Percentiles rank a stretch among this genome's conserved stretches.
phyloP scores from a whole-genome alignment of 1,284 basidiomycete genomes.

The Tetrapyrgos nigripes region DNA sequence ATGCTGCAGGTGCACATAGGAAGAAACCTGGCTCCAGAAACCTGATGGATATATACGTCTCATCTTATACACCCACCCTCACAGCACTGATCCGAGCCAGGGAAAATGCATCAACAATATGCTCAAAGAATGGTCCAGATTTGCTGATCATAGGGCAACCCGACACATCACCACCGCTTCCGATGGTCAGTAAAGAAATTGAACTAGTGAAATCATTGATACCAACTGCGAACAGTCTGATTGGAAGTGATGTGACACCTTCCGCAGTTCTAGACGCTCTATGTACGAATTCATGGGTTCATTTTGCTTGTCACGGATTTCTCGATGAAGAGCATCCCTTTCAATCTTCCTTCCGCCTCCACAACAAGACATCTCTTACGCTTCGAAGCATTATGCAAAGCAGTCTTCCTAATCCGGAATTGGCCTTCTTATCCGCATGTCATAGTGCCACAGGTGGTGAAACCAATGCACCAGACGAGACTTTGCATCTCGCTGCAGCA shows the following conservation, averaged over 20 bases:
- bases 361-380: conserved; percentile 15
- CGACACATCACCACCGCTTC: neutral
- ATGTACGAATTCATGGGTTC: conserved; percentile 24
- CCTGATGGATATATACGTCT: conserved; percentile 21
- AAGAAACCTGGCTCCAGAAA: neutral
- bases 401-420: conserved; percentile 24
- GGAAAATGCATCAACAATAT: neutral
- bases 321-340: conserved; percentile 26
- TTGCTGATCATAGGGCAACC: neutral
- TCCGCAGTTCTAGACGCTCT: conserved; percentile 24
- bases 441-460: conserved; percentile 33
- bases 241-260: conserved; percentile 18
- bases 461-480: conserved; percentile 34
- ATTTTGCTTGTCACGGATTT: conserved; percentile 37
- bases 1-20: conserved; percentile 38
- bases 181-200: conserved; percentile 1
- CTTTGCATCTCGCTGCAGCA: conserved; percentile 38
- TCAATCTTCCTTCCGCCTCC: conserved; percentile 30
- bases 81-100: conserved; percentile 17
- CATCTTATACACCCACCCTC: conserved; percentile 28
- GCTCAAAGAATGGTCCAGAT: neutral
- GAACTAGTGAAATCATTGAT: neutral
- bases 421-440: conserved; percentile 43
- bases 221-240: neutral
- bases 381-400: conserved; percentile 25